phyloP scores from a whole-genome alignment of 2,329 filamentous ascomycete genomes.

The Hypoxylon sp. region DNA sequence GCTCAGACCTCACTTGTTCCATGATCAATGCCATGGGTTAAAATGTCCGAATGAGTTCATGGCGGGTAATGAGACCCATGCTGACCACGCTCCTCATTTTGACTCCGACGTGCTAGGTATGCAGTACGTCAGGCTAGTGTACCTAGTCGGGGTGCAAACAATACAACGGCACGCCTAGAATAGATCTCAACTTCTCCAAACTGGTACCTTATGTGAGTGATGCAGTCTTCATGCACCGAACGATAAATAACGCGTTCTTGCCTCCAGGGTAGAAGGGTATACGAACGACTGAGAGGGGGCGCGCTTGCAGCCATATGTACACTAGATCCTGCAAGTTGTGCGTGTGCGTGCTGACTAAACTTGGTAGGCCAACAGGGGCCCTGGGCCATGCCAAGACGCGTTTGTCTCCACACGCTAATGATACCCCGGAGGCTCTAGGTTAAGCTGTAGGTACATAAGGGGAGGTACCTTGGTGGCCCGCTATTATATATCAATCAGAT shows the following conservation, averaged over 20 bases:
- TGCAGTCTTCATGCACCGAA: constrained; percentile 37
- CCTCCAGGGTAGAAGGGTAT: constrained; percentile 17
- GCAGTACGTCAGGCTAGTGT: not conserved
- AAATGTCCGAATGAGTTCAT: constrained; percentile 39
- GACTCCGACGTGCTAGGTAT: not conserved
- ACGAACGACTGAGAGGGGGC: constrained; percentile 2
- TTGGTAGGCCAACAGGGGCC: constrained; percentile 31
- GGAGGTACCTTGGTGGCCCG: constrained; percentile 17
- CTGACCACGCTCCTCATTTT: constrained; percentile 6
- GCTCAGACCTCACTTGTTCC: constrained; percentile 14
- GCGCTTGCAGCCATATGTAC: too few species aligned
- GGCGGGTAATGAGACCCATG: constrained; percentile 19
- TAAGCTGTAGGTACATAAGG: constrained; percentile 16
- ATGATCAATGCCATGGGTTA: constrained; percentile 24
- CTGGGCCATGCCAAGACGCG: constrained; percentile 27
- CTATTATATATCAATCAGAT: constrained; percentile 31
- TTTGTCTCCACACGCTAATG: constrained; percentile 40
- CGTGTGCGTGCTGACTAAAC: constrained; percentile 36
- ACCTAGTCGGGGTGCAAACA: constrained; percentile 14
- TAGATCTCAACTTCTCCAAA: constrained; percentile 36
- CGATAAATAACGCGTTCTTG: constrained; percentile 39
- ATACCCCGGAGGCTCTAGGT: constrained; percentile 43
- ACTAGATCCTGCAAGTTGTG: constrained; percentile 33
- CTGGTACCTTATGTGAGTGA: constrained; percentile 26
- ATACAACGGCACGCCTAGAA: constrained; percentile 16